These are phyloP conservation scores for Dothideomycetes sp. DNA, from an alignment of 2,329 filamentous ascomycete genomes.

Conservation along the genomic window DNA sequence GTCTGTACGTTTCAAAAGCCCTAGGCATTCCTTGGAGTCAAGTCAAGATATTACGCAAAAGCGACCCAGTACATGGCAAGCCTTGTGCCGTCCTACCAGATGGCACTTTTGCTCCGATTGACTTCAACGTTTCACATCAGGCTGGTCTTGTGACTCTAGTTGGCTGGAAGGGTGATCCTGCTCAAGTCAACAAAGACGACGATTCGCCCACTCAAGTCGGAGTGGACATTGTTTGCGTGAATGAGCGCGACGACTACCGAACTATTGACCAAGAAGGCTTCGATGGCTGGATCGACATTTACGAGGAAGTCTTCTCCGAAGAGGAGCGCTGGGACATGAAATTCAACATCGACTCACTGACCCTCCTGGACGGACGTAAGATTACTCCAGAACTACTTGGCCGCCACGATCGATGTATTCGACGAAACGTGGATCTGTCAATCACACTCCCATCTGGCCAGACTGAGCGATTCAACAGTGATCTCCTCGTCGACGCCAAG, in stretches of 20 bases:
- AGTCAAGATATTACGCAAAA: constrained; percentile 46
- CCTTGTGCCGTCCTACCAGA: constrained; percentile 36
- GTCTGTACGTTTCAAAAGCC: constrained; percentile 51
- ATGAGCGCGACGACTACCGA: constrained; percentile 55
- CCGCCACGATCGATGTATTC: constrained; percentile 31
- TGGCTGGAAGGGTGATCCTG: constrained; percentile 34
- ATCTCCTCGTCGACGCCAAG: constrained; percentile 46
- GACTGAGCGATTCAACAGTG: constrained; percentile 27
- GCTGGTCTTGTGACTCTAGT: constrained; percentile 61
- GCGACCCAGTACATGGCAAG: constrained; percentile 39
- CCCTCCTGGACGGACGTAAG: constrained; percentile 32
- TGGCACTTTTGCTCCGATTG: constrained; percentile 30
- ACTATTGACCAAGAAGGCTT: constrained; percentile 53
- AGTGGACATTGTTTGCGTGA: constrained; percentile 65
- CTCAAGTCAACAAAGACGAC: constrained; percentile 7
- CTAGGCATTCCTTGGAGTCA: constrained; percentile 49
- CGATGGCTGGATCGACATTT: constrained; percentile 57
- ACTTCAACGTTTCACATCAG: constrained; percentile 74
- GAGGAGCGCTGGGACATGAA: constrained; percentile 55
- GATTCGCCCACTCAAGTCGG: constrained; percentile 37
- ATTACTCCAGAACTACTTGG: constrained; percentile 29
- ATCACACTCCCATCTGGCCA: constrained; percentile 25
- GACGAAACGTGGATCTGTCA: constrained; percentile 25
- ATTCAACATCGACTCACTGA: constrained; percentile 33
- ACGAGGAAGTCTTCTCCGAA: constrained; percentile 57